phyloP scores from a whole-genome alignment of 106 monocot species.

The Platanthera guangdongensis region DNA sequence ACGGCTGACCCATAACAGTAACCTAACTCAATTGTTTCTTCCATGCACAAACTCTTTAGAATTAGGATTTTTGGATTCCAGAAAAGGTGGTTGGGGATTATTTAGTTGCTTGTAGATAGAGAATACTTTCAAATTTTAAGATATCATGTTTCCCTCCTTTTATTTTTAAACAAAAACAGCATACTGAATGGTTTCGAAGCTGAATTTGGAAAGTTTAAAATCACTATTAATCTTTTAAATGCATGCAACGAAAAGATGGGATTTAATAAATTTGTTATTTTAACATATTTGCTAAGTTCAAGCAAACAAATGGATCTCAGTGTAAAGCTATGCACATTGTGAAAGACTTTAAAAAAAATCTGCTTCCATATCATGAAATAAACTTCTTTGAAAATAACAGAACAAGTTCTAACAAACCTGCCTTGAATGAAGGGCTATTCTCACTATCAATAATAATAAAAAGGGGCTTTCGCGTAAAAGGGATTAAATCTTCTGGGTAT shows the following conservation, averaged over 20 bases:
- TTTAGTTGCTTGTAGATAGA: not conserved
- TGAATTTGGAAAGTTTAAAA: no score
- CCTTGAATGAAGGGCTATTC: slow-evolving; percentile 94
- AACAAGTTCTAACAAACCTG: slow-evolving; percentile 95
- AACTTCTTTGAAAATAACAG: not conserved
- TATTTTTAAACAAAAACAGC: no score
- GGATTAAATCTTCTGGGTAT: slow-evolving; percentile 85
- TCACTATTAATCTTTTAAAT: no score
- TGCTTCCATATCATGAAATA: not conserved
- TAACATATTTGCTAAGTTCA: not conserved
- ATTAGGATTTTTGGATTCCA: not conserved
- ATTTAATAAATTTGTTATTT: not conserved
- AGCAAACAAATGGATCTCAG: not conserved
- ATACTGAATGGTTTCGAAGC: no score
- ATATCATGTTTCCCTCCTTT: no score
- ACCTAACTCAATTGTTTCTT: not conserved
- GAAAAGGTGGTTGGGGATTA: not conserved
- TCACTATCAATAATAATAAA: slow-evolving; percentile 91
- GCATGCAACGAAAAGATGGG: no score
- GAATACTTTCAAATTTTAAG: not conserved
- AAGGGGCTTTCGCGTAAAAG: slow-evolving; percentile 89
- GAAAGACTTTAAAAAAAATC: not conserved
- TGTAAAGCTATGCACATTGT: not conserved
- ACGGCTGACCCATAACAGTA: not conserved
- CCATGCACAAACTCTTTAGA: not conserved